These are phyloP conservation scores for Diaporthe nobilis DNA, from an alignment of 2,329 filamentous ascomycete species.

Conservation along the genomic window DNA sequence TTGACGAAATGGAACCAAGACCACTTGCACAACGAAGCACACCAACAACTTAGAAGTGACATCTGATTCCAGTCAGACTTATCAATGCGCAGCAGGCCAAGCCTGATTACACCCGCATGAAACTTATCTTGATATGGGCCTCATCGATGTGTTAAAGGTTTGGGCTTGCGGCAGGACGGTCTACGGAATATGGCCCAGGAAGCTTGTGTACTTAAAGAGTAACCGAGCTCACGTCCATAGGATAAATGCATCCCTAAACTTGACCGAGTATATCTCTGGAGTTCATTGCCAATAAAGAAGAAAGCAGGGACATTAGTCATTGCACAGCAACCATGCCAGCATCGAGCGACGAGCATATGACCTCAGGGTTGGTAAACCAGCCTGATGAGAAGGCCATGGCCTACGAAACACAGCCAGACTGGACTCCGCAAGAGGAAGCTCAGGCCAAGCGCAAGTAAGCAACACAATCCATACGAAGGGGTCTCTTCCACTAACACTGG, in stretches of 20 bases:
- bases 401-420: conserved; percentile 2
- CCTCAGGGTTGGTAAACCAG: background rate
- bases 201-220: conserved; percentile 1
- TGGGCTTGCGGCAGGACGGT: background rate
- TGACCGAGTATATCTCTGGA: background rate
- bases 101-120: background rate
- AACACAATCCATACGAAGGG: background rate
- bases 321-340: background rate
- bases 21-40: background rate
- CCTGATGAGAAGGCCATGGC: conserved; percentile 6
- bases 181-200: background rate
- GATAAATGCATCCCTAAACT: background rate
- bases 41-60: conserved; percentile 3
- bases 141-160: background rate
- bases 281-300: background rate
- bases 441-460: conserved; percentile 12
- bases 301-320: background rate
- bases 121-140: background rate
- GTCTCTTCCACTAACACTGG: background rate
- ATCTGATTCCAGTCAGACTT: background rate
- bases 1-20: background rate
- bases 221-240: background rate
- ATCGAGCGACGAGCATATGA: background rate
- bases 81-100: conserved; percentile 1
- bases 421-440: conserved; percentile 22